Evolutionary conservation across 495 filamentous ascomycete species (phyloP), one percentile per base, ranked within the genome.

Genomic region (Wilcoxina mikolae): DNA sequence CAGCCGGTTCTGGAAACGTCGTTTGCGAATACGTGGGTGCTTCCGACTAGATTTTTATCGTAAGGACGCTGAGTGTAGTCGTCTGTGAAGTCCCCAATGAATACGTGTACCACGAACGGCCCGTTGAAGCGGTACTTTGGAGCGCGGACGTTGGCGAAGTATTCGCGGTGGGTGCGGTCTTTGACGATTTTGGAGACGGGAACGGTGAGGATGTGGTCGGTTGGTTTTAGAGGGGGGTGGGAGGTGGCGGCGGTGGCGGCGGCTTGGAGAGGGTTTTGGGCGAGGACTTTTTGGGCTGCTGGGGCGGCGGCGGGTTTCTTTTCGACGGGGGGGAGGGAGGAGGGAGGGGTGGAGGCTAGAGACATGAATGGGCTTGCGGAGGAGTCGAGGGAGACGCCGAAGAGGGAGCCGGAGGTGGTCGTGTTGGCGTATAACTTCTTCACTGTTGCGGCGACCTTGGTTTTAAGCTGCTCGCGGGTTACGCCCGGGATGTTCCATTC

Each of bases 71-170:
- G 20, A 35, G 10, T 15, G 4, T 59, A 42, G 26, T 65, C 58
- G 9, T 44, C 22, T 26, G 26, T 51, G 23, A 62, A 59, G 2
- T 51, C 41, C 12, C 67, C 67, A 2, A 69, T 35, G 56, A 69
- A 66, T 29, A 69, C 28, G 35, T 69, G 67, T 3, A 69, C 62
- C 27, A 43, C 52, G 60, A 58, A 69, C 10, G 67, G 53, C 18
- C 64, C 64, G 1, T 51, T 64, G 20, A 63, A 51, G 18, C 49
- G 39, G 47, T 68, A 57, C 49, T 68, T 68, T 31, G 65, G 52
- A 10, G 58, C 64, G 45, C 63, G 60, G 45, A 68, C 28, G 49
- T 68, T 67, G 29, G 56, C 58, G 31, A 68, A 67, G 59, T 68
- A 68, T 41, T 63, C 60, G 3, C 57, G 55, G 38, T 63, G 49